Evolutionary conservation across 495 filamentous ascomycete species (phyloP).

Genomic region (Penicillium atrosanguineum): DNA sequence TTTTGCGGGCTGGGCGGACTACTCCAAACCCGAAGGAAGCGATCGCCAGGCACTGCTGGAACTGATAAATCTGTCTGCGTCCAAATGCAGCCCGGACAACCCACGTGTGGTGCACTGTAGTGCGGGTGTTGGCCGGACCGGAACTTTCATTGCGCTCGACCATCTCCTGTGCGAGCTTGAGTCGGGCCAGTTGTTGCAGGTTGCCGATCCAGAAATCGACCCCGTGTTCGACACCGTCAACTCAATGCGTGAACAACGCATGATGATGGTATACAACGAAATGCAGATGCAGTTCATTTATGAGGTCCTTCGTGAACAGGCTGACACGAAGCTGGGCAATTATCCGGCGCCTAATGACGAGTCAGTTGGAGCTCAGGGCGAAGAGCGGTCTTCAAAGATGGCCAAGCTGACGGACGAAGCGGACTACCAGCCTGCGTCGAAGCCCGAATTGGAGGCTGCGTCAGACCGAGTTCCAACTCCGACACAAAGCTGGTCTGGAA

Average conservation of each 20-base stretch:
- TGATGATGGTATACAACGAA: slow-evolving; percentile 94
- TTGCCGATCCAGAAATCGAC: slow-evolving; percentile 46
- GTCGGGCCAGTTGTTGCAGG: slow-evolving; percentile 60
- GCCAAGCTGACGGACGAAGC: slow-evolving; percentile 36
- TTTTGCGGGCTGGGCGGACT: slow-evolving; percentile 93
- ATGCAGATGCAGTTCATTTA: slow-evolving; percentile 88
- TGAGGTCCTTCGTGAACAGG: slow-evolving; percentile 73
- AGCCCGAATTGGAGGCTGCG: slow-evolving; percentile 40
- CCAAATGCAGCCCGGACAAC: slow-evolving; percentile 65
- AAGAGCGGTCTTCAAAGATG: slow-evolving; percentile 41
- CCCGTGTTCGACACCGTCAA: slow-evolving; percentile 75
- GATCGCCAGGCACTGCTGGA: slow-evolving; percentile 77
- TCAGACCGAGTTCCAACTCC: slow-evolving; percentile 27
- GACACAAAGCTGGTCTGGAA: slow-evolving; percentile 30
- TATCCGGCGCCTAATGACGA: slow-evolving; percentile 5
- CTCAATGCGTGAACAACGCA: slow-evolving; percentile 78
- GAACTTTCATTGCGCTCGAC: slow-evolving; percentile 94
- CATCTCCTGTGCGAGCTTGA: slow-evolving; percentile 81
- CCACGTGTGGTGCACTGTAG: slow-evolving; percentile 91
- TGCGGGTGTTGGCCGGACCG: slow-evolving; percentile 89
- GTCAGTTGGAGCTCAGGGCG: slow-evolving; percentile 18
- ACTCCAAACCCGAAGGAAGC: slow-evolving; percentile 76
- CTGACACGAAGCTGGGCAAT: slow-evolving; percentile 52
- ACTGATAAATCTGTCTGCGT: slow-evolving; percentile 71
- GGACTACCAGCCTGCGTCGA: slow-evolving; percentile 32